Base-by-base conservation (phyloP, 2,329 filamentous ascomycete genomes). In the Aureobasidium sp. region DNA sequence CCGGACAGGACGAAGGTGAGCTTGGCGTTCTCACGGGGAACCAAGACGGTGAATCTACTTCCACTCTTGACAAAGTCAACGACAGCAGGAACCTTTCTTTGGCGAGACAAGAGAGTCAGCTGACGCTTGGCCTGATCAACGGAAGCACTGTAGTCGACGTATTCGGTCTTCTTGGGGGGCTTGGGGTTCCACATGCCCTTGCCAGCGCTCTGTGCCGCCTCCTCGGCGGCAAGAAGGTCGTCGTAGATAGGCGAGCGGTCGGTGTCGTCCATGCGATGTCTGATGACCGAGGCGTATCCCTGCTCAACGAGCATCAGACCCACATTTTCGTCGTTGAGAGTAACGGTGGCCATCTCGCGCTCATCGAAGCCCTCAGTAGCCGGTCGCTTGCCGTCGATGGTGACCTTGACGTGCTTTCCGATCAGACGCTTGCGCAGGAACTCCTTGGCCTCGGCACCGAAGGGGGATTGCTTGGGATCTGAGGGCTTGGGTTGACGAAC, bases 41-140 rank as follows among this genome's bases (percentile, higher is more conserved):
- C 86, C 11, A 99, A 80, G 39, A 99, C 82, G 29, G 91, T 96
- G 76, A 97, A 99, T 67, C 94, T 86, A 44, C 92, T 96, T 34
- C 90, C 94, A n/a, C 91, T 90, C 78, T 97, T 97, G 80, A 96
- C 94, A 74, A 95, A 99, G 75, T 99, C 94, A 45, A 99, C 91
- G 68, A 99, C 82, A 12, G 89, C 94, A 8, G 94, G 91, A 3
- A 97, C 87, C 75, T 90, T 93, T 81, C 91, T 93, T 75, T 97
- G 92, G 60, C 93, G 86, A 65, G 94, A 90, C 36, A 99, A 82
- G 25, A 91, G 87, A 12, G 90, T 89, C 41, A 96, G 83, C 75
- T 96, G 91, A 60, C 96, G 87, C 82, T 97, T 97, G 66, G 94
- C 94, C 77, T 97, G 96, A 74, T 97, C 93, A 7, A 93, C 78